phyloP scores from a whole-genome alignment of 306 rosid species.

The Prunus padus region DNA sequence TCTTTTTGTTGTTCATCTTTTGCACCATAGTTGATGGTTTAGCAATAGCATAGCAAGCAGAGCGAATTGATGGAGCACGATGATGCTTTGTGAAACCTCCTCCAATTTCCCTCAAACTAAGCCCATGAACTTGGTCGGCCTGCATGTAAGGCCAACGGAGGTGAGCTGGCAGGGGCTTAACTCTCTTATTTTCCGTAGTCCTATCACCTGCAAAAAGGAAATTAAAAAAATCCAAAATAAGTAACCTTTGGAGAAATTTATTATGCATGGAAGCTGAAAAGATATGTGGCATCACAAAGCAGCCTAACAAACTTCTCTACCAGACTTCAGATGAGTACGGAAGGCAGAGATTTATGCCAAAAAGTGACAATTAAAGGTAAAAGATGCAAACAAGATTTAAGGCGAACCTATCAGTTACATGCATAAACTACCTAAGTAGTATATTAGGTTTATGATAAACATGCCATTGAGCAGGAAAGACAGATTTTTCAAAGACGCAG shows the following conservation, averaged over 20 bases:
- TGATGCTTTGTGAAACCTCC: slow-evolving; percentile 85
- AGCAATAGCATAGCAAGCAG: slow-evolving; percentile 89
- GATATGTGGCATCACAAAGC: background rate
- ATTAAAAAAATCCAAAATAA: slow-evolving; percentile 19
- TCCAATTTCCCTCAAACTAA: slow-evolving; percentile 76
- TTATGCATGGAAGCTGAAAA: background rate
- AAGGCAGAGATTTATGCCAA: slow-evolving; percentile 5
- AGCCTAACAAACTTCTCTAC: background rate
- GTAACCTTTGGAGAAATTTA: background rate
- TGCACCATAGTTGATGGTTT: slow-evolving; percentile 86
- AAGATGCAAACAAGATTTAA: background rate
- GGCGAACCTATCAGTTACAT: slow-evolving; percentile 1
- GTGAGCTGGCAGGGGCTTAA: slow-evolving; percentile 57
- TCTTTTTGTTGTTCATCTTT: slow-evolving; percentile 77
- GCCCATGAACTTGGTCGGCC: slow-evolving; percentile 79
- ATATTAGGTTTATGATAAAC: background rate
- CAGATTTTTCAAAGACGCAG: background rate
- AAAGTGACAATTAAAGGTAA: background rate
- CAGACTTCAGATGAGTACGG: slow-evolving; percentile 14
- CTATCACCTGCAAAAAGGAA: slow-evolving; percentile 49
- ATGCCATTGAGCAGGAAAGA: background rate
- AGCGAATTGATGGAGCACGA: slow-evolving; percentile 77
- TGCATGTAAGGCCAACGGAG: slow-evolving; percentile 88
- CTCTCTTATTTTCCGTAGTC: slow-evolving; percentile 38
- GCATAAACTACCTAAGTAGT: background rate